phyloP scores from a whole-genome alignment of 345 rosid genomes.

The Camelina hispida region DNA sequence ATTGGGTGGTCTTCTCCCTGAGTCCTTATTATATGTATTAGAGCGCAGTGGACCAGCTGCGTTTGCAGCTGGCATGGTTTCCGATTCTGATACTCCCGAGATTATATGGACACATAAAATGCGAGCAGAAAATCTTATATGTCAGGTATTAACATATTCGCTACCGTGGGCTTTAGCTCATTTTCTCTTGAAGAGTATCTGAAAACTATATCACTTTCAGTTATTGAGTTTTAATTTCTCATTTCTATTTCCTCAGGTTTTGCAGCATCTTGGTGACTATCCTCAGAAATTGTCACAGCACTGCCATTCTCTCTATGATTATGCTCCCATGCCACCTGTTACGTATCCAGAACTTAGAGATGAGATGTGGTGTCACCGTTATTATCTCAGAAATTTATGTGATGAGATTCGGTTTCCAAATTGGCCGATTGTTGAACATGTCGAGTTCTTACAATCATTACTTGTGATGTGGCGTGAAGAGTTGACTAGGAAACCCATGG shows the following conservation, averaged over 20 bases:
- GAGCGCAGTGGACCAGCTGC: conserved; percentile 98
- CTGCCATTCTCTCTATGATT: conserved; percentile 90
- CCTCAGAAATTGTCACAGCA: conserved; percentile 98
- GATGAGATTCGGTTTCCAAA: conserved; percentile 95
- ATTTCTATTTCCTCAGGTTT: conserved; percentile 60
- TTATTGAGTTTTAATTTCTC: conserved; percentile 26
- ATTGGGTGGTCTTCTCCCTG: conserved; percentile 99
- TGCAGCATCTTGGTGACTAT: conserved; percentile 99
- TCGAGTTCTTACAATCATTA: conserved; percentile 92
- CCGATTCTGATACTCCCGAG: conserved; percentile 99
- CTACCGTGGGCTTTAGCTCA: conserved; percentile 17
- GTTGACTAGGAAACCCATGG: conserved; percentile 95
- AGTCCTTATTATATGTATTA: conserved; percentile 90
- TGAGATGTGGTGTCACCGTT: conserved; percentile 99
- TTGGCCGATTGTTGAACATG: conserved; percentile 99
- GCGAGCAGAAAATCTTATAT: conserved; percentile 97
- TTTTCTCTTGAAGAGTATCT: conserved; percentile 10
- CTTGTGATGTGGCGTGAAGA: conserved; percentile 99
- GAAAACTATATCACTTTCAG: conserved; percentile 19
- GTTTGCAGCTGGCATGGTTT: conserved; percentile 98
- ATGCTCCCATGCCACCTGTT: conserved; percentile 99
- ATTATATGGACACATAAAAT: conserved; percentile 98
- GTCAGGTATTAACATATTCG: conserved; percentile 65
- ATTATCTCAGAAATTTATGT: conserved; percentile 91
- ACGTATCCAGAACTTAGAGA: conserved; percentile 98